These are phyloP conservation scores for Trichoderma endophyticum DNA, from an alignment of 2,329 filamentous ascomycete genomes.

Conservation along the genomic window DNA sequence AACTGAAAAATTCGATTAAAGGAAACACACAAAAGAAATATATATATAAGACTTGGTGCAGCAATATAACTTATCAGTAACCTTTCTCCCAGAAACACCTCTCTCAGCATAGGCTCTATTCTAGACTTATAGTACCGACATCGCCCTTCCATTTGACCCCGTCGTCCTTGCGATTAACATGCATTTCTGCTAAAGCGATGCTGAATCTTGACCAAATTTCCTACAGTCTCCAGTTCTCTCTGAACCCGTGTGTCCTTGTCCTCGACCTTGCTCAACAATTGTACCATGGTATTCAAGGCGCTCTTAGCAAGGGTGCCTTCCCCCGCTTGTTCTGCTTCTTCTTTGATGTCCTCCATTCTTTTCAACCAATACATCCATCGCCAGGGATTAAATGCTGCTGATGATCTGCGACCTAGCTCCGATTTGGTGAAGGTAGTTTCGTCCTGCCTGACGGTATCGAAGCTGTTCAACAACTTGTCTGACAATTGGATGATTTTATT, in stretches of 20 bases:
- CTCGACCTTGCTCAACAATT: not conserved
- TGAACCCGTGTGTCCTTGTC: not conserved
- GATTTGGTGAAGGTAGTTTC: not conserved
- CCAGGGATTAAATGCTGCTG: slow-evolving; percentile 13
- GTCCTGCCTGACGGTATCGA: not conserved
- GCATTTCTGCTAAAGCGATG: not conserved
- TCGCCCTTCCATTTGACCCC: not conserved
- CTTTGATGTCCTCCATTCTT: not conserved
- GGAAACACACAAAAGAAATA: not conserved
- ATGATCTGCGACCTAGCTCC: slow-evolving; percentile 4
- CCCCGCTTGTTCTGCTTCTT: not conserved
- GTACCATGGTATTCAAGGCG: not conserved
- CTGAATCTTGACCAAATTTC: not conserved
- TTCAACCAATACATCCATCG: slow-evolving; percentile 17
- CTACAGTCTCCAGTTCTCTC: not conserved
- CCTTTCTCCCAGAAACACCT: not conserved
- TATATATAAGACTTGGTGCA: not conserved
- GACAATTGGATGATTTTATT: not conserved
- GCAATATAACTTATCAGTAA: not conserved
- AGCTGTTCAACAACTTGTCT: not conserved
- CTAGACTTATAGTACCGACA: not conserved
- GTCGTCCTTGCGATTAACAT: not conserved
- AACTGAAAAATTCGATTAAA: not conserved
- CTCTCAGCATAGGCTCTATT: not conserved
- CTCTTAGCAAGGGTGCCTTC: not conserved